Conservation (phyloP, 352 stramenopile genomes). For the Chrysophaeum taylorii region DNA sequence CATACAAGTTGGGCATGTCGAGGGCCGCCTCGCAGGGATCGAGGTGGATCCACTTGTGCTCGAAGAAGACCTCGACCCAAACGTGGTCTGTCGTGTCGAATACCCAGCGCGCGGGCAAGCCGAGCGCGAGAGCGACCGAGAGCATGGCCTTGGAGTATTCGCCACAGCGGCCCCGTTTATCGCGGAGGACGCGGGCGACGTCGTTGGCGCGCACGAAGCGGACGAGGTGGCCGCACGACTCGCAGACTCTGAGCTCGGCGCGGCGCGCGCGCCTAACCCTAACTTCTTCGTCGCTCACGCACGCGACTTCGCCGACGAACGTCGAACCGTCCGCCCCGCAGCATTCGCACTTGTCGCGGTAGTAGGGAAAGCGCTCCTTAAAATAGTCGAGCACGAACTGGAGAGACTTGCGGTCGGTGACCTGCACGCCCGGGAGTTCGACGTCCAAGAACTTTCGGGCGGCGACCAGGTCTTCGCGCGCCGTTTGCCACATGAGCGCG, state of each 20-base stretch:
- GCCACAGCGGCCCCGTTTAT: not conserved
- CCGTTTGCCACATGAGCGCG: not conserved
- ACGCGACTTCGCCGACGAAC: not conserved
- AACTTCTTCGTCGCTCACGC: not conserved
- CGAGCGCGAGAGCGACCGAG: not conserved
- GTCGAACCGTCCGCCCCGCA: not conserved
- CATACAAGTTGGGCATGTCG: not conserved
- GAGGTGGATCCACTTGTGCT: not conserved
- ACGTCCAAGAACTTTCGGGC: not conserved
- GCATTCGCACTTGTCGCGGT: not conserved
- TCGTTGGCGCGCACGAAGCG: conserved; percentile 6
- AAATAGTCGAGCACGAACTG: not conserved
- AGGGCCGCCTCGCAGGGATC: not conserved
- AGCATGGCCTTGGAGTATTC: not conserved
- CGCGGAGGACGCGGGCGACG: not conserved
- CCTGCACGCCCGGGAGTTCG: not conserved
- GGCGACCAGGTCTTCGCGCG: not conserved
- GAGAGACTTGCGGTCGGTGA: not conserved
- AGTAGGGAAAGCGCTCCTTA: conserved; percentile 4
- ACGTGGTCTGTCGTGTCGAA: conserved; percentile 11
- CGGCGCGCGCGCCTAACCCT: not conserved
- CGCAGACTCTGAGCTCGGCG: not conserved
- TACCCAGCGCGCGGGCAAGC: not conserved
- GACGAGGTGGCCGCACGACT: not conserved
- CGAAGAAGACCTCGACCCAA: not conserved